Evolutionary conservation across 129 eudicot species (phyloP).

Genomic region (Sambucus nigra): DNA sequence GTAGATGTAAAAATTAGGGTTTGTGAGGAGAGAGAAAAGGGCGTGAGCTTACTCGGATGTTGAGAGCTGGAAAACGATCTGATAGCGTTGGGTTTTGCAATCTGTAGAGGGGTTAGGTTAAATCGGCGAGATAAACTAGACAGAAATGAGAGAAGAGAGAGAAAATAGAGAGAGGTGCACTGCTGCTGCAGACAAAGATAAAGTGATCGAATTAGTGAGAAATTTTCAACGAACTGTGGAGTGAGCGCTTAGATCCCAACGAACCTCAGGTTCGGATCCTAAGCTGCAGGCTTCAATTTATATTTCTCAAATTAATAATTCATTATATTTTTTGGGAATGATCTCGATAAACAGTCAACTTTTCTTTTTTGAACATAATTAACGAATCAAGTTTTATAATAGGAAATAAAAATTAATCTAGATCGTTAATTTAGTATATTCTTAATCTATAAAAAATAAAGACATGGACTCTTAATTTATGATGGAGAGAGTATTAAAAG

Average conservation of each 20-base stretch:
- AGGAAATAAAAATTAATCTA: too few species aligned
- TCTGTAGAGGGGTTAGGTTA: slow-evolving; percentile 49
- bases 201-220: slow-evolving; percentile 45
- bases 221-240: slow-evolving; percentile 68
- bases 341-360: too few species aligned
- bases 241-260: slow-evolving; percentile 21
- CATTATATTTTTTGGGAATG: too few species aligned
- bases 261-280: not conserved
- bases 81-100: slow-evolving; percentile 10
- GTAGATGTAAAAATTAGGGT: slow-evolving; percentile 34
- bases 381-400: too few species aligned
- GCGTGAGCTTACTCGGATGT: slow-evolving; percentile 27
- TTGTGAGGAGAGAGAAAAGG: slow-evolving; percentile 17
- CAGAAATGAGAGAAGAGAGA: slow-evolving; percentile 20
- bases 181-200: slow-evolving; percentile 24
- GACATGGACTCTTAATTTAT: too few species aligned
- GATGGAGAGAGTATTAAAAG: too few species aligned
- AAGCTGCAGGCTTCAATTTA: too few species aligned
- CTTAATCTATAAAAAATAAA: too few species aligned
- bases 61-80: slow-evolving; percentile 26
- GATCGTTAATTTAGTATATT: too few species aligned
- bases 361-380: too few species aligned
- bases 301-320: too few species aligned
- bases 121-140: slow-evolving; percentile 34
- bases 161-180: slow-evolving; percentile 12